phyloP scores from a whole-genome alignment of 2,329 filamentous ascomycete genomes.

The Thelonectria rubi region DNA sequence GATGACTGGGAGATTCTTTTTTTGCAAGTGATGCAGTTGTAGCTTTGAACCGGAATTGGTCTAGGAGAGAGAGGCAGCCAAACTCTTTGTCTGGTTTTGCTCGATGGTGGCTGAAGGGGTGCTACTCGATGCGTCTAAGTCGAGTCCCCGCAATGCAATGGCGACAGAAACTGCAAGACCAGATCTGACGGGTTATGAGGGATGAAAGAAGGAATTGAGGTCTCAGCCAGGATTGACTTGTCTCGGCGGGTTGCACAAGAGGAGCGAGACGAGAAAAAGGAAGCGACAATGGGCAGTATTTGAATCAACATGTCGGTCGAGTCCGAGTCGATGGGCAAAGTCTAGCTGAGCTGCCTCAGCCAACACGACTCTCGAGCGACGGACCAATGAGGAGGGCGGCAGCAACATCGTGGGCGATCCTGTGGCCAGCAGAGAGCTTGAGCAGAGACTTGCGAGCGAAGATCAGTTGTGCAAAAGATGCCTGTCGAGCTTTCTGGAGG shows the following conservation, averaged over 20 bases:
- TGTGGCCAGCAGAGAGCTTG: constrained; percentile 37
- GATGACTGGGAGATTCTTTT: background rate
- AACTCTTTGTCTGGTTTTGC: background rate
- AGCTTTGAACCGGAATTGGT: background rate
- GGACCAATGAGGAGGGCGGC: constrained; percentile 36
- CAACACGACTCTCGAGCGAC: constrained; percentile 25
- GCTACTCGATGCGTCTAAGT: constrained; percentile 5
- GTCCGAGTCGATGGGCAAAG: constrained; percentile 16
- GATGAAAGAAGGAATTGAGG: constrained; percentile 3
- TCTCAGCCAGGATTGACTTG: constrained; percentile 14
- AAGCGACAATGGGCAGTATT: constrained; percentile 40
- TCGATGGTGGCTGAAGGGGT: background rate
- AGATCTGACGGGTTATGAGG: constrained; percentile 4
- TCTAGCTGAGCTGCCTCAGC: constrained; percentile 25
- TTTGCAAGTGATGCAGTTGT: background rate
- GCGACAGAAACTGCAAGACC: constrained; percentile 1
- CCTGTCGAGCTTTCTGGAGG: background rate
- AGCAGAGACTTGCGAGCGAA: background rate
- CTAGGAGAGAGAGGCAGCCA: background rate
- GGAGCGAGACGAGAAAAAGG: constrained; percentile 5
- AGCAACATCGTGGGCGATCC: constrained; percentile 42
- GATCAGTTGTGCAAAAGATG: constrained; percentile 23
- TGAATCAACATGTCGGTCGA: constrained; percentile 32
- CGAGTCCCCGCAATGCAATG: background rate
- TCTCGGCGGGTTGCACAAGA: constrained; percentile 15